A percentile compares a stretch with the other conserved stretches of the same genome.
Evolutionary conservation across 768 basidiomycete genomes (phyloP).

Genomic region (Pleurotus salmoneostramineus): DNA sequence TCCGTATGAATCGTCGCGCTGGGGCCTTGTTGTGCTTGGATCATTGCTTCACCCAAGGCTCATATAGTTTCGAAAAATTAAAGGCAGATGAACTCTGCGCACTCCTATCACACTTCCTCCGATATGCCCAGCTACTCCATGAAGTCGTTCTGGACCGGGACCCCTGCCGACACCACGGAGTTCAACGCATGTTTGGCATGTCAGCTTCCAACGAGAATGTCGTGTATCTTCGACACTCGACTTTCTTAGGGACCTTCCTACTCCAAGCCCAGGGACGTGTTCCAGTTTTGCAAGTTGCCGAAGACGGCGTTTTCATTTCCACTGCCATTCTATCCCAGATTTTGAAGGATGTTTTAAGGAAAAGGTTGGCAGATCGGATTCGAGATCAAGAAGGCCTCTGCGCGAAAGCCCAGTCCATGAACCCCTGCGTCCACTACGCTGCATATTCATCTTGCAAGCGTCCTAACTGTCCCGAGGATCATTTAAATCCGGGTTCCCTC

Average conservation of each 20-base stretch:
- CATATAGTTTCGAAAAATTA: conserved; percentile 17
- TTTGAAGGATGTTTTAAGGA: conserved; percentile 20
- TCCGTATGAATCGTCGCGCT: conserved; percentile 17
- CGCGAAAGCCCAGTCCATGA: conserved; percentile 23
- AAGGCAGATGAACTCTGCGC: conserved; percentile 20
- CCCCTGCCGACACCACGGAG: conserved; percentile 15
- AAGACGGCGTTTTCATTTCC: conserved; percentile 9
- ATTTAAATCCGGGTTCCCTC: conserved; percentile 19
- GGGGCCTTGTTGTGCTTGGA: conserved; percentile 42
- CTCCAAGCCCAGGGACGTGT: not conserved
- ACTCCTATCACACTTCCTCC: conserved; percentile 28
- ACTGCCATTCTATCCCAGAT: conserved; percentile 17
- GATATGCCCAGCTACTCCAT: conserved; percentile 29
- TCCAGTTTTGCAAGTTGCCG: not conserved
- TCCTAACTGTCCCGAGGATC: conserved; percentile 30
- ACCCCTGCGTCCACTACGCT: conserved; percentile 33
- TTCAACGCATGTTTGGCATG: conserved; percentile 33
- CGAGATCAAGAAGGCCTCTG: conserved; percentile 27
- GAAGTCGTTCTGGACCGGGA: conserved; percentile 22
- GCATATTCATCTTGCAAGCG: conserved; percentile 27
- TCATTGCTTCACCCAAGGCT: conserved; percentile 28
- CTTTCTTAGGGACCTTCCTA: conserved; percentile 17
- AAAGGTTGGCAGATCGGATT: conserved; percentile 23
- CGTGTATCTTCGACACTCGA: conserved; percentile 21
- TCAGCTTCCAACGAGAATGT: conserved; percentile 20